Percentiles rank a stretch among this genome's conserved stretches.
phyloP scores from a whole-genome alignment of 306 rosid genomes.

The Ceratonia siliqua region DNA sequence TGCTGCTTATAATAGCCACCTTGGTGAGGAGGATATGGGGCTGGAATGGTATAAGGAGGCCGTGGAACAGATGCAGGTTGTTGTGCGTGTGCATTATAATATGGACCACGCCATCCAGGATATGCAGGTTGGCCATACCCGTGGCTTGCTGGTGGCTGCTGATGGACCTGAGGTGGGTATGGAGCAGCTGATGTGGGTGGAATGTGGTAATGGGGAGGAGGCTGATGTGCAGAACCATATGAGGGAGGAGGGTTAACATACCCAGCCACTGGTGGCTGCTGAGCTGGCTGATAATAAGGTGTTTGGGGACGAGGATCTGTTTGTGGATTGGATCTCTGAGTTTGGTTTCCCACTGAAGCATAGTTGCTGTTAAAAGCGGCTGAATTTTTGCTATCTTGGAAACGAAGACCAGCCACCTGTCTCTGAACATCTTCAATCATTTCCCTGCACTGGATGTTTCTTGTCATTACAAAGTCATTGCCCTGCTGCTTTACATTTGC shows the following conservation, averaged over 20 bases:
- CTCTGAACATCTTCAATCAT: conserved; percentile 94
- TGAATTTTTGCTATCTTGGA: conserved; percentile 67
- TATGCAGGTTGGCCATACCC: conserved; percentile 91
- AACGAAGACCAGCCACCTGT: conserved; percentile 75
- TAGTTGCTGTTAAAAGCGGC: conserved; percentile 51
- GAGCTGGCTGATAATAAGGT: conserved; percentile 68
- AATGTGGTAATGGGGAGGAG: conserved; percentile 66
- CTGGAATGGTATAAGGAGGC: conserved; percentile 78
- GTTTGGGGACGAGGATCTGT: conserved; percentile 64
- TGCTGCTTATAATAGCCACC: conserved; percentile 82
- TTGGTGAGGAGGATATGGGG: conserved; percentile 79
- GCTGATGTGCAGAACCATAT: conserved; percentile 60
- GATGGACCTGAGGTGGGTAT: conserved; percentile 67
- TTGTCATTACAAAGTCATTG: conserved; percentile 86
- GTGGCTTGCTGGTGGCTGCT: conserved; percentile 61
- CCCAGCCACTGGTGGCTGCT: conserved; percentile 58
- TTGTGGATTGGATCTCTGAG: conserved; percentile 59
- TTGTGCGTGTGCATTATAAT: conserved; percentile 65
- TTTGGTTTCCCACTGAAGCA: conserved; percentile 60
- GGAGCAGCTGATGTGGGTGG: conserved; percentile 59
- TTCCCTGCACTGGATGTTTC: conserved; percentile 91
- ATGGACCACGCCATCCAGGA: conserved; percentile 93
- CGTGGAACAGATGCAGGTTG: conserved; percentile 69
- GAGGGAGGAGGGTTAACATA: conserved; percentile 54
- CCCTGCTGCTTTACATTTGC: conserved; percentile 91